Percentiles rank a stretch among this genome's conserved stretches.
Evolutionary conservation across 1,284 basidiomycete genomes (phyloP).

Genomic region (Papiliotrema laurentii): DNA sequence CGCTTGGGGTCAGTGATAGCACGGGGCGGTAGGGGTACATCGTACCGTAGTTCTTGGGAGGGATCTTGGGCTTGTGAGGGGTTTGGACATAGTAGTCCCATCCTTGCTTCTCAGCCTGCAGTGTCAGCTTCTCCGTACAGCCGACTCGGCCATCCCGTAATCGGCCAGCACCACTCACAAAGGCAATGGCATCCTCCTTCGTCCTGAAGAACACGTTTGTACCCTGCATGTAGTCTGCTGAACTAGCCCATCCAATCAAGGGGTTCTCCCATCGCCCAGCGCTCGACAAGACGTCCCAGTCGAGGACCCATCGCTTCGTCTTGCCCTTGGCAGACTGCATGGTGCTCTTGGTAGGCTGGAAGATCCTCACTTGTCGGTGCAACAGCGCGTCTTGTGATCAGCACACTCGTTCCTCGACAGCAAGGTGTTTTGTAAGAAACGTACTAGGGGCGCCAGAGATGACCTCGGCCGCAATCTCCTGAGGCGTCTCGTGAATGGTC

Average conservation of each 20-base stretch:
- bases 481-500: background rate
- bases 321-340: slow-evolving; percentile 91
- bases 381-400: slow-evolving; percentile 51
- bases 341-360: slow-evolving; percentile 86
- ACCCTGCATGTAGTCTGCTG: slow-evolving; percentile 96
- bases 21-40: slow-evolving; percentile 1
- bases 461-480: slow-evolving; percentile 6
- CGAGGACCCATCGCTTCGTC: slow-evolving; percentile 85
- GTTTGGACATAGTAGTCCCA: slow-evolving; percentile 60
- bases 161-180: slow-evolving; percentile 46
- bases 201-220: slow-evolving; percentile 79
- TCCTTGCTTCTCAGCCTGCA: slow-evolving; percentile 47
- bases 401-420: background rate
- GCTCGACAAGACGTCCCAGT: slow-evolving; percentile 87
- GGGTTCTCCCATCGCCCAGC: slow-evolving; percentile 96
- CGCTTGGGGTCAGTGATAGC: slow-evolving; percentile 22
- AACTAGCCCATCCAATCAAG: slow-evolving; percentile 95
- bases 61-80: slow-evolving; percentile 65
- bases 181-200: slow-evolving; percentile 89
- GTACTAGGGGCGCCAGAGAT: slow-evolving; percentile 6
- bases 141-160: background rate
- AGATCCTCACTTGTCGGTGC: slow-evolving; percentile 86
- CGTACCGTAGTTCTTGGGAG: slow-evolving; percentile 79
- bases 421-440: background rate
- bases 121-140: background rate